Base-by-base conservation (phyloP, 179 eudicot species). In the Spinacia oleracea region DNA sequence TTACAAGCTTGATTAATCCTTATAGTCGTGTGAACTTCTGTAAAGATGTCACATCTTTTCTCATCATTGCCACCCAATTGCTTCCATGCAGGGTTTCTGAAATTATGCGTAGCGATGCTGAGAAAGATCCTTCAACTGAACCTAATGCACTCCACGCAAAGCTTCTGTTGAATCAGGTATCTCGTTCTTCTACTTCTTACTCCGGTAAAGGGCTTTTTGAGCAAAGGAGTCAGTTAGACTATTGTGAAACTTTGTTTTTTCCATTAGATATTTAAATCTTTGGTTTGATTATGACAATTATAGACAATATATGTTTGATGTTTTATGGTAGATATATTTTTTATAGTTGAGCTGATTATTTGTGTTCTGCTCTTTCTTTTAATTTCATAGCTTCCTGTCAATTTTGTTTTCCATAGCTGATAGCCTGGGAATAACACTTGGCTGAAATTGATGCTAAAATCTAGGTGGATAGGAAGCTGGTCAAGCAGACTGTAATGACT, bases 401-500 rank as follows among this genome's bases (percentile, higher is more conserved):
- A n/a, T n/a, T n/a, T n/a, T n/a, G n/a, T n/a, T n/a, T n/a, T 21
- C 35, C 58, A 45, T 42, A 25, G 59, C 34, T 60, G 62, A 78
- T 70, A 40, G 29, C 25, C 68, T 60, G 50, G 50, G 73, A 50
- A 42, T 66, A 78, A 83, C 70, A 20, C 74, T 72, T 70, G 12
- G 59, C 48, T 56, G 29, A 62, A 32, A 77, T 58, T 77, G 77
- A 63, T 78, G 53, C 32, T 72, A 74, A 76, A 63, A 35, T 59
- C 32, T 86, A 96, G 99, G 97, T 96, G 79, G 99, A 96, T 83
- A 85, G 99, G 88, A 93, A 96, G 90, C 84, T 96, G 88, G 99
- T 96, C 72, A 96, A 96, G 89, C 99, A 96, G 90, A 96, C 99
- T 31, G 99, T 96, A 40, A 96, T 96, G 99, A 96, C 99, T 75